Percentiles rank a stretch among this genome's conserved stretches.
Evolutionary conservation across 2,329 filamentous ascomycete species (phyloP).

Genomic region (Phaeosphaeriaceae sp.): DNA sequence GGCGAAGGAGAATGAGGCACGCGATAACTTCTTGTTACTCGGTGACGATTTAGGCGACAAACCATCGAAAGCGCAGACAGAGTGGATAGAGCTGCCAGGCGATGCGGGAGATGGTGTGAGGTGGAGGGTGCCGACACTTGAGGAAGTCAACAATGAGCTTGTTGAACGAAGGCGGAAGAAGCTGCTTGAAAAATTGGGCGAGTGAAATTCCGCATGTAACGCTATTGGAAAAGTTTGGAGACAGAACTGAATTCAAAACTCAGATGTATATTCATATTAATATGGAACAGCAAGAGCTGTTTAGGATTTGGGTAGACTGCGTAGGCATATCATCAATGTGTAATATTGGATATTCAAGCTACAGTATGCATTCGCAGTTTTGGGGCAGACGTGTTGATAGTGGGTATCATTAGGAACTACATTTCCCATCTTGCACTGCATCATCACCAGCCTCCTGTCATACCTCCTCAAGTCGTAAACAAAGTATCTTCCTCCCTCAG

Average conservation of each 20-base stretch:
- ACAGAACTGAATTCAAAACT: constrained; percentile 21
- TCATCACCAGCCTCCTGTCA: too few relatives aligned
- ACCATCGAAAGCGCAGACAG: constrained; percentile 34
- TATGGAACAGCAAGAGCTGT: constrained; percentile 20
- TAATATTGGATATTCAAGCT: too few relatives aligned
- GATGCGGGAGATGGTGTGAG: constrained; percentile 80
- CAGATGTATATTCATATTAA: constrained; percentile 13
- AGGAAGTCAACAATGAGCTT: constrained; percentile 94
- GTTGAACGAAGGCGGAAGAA: constrained; percentile 83
- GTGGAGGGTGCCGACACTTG: constrained; percentile 84
- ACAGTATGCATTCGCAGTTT: too few relatives aligned
- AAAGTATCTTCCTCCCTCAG: constrained; percentile 78
- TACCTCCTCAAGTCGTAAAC: constrained; percentile 60
- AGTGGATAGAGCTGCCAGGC: constrained; percentile 86
- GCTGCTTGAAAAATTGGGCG: constrained; percentile 77
- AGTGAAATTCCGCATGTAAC: background rate
- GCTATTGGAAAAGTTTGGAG: background rate
- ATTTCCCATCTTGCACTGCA: background rate
- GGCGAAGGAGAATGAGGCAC: constrained; percentile 81
- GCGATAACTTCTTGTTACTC: constrained; percentile 68
- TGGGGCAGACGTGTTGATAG: too few relatives aligned
- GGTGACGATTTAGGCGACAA: constrained; percentile 53
- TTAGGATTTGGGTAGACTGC: too few relatives aligned
- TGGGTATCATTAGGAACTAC: too few relatives aligned
- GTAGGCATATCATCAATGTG: too few relatives aligned